Evolutionary conservation across 2,329 filamentous ascomycete genomes (phyloP).

Genomic region (Podosphaera fusca): DNA sequence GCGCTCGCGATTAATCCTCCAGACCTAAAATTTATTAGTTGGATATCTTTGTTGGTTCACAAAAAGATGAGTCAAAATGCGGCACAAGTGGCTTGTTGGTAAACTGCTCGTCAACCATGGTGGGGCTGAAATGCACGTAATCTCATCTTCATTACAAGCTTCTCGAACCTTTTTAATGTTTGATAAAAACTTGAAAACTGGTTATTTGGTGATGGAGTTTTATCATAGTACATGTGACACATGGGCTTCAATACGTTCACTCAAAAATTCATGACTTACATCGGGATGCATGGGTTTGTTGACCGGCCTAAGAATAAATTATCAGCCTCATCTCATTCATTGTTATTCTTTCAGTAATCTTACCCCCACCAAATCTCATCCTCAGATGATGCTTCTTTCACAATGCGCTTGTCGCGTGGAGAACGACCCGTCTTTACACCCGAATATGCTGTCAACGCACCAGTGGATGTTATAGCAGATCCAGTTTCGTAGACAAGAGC

Average conservation of each 20-base stretch:
- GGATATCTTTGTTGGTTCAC: background rate
- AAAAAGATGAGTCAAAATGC: too few species aligned
- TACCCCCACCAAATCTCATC: constrained; percentile 88
- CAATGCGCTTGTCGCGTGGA: constrained; percentile 90
- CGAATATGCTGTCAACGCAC: constrained; percentile 90
- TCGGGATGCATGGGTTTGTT: constrained; percentile 98
- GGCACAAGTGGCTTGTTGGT: too few species aligned
- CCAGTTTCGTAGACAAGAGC: constrained; percentile 94
- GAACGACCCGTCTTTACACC: constrained; percentile 96
- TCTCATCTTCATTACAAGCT: too few species aligned
- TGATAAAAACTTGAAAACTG: too few species aligned
- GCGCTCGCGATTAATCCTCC: constrained; percentile 98
- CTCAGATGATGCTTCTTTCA: constrained; percentile 73
- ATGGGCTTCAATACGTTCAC: too few species aligned
- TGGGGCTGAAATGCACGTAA: too few species aligned
- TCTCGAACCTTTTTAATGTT: too few species aligned
- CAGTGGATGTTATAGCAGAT: constrained; percentile 87
- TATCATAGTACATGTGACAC: too few species aligned
- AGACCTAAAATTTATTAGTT: constrained; percentile 39
- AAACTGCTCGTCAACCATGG: too few species aligned
- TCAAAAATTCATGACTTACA: constrained; percentile 33
- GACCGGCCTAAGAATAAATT: constrained; percentile 32
- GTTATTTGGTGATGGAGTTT: too few species aligned
- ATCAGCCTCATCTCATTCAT: background rate
- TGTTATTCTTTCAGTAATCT: background rate